A percentile compares a stretch with the other conserved stretches of the same genome.
These are phyloP conservation scores for Diplocarpon rosae DNA, from an alignment of 2,329 filamentous ascomycete genomes.

Conservation along the genomic window DNA sequence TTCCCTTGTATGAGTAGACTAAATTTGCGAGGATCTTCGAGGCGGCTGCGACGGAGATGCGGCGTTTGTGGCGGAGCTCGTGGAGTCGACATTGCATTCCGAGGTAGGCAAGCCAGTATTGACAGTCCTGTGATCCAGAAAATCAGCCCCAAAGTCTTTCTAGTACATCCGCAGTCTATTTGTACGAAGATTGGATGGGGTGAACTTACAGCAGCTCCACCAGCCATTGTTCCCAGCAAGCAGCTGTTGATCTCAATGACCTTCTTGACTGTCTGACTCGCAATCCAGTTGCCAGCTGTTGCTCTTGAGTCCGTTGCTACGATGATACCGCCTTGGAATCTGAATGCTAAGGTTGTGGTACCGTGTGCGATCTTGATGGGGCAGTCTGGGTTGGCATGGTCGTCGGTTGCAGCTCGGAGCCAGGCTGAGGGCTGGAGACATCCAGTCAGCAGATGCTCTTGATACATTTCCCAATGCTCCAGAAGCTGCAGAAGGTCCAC, in stretches of 20 bases:
- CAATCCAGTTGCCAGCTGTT: conserved; percentile 97
- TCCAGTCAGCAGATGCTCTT: conserved; percentile 11
- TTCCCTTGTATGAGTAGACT: conserved; percentile 97
- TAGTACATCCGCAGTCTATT: background rate
- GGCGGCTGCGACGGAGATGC: conserved; percentile 93
- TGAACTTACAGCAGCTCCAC: conserved; percentile 70
- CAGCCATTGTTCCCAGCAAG: conserved; percentile 94
- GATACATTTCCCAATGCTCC: conserved; percentile 1
- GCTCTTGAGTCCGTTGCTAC: conserved; percentile 96
- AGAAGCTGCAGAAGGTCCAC: conserved; percentile 10
- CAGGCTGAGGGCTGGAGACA: conserved; percentile 66
- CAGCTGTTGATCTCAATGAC: conserved; percentile 97
- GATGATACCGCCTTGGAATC: conserved; percentile 97
- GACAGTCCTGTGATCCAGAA: conserved; percentile 59
- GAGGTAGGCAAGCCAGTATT: conserved; percentile 98
- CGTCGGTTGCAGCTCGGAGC: conserved; percentile 94
- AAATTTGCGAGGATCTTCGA: conserved; percentile 98
- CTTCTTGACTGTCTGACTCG: conserved; percentile 99
- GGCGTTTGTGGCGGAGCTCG: conserved; percentile 97
- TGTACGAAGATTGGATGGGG: background rate
- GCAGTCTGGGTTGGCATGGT: conserved; percentile 90
- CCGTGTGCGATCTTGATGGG: conserved; percentile 99
- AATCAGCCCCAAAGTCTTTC: background rate
- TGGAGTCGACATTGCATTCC: conserved; percentile 99
- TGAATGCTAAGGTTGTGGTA: conserved; percentile 94